These are phyloP conservation scores for Candida peoriensis DNA, from an alignment of 805 yeast genomes.

Conservation along the genomic window DNA sequence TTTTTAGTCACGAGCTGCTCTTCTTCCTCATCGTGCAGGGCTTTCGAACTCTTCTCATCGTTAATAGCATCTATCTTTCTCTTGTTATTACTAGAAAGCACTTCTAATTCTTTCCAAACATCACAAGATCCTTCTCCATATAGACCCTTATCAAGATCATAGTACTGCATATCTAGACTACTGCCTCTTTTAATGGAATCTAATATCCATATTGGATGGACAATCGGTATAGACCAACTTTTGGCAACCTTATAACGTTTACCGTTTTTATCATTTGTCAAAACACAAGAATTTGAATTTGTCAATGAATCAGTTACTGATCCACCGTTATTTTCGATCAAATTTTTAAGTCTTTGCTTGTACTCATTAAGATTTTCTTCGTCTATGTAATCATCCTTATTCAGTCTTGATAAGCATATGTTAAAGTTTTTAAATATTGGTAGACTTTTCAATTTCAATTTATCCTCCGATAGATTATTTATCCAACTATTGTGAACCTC, in stretches of 20 bases:
- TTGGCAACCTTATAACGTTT: conserved; percentile 44
- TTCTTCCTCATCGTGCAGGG: conserved; percentile 10
- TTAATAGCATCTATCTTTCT: conserved; percentile 7
- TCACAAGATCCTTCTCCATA: conserved; percentile 25
- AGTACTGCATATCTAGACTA: conserved; percentile 28
- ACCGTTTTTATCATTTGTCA: conserved; percentile 48
- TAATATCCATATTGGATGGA: conserved; percentile 38
- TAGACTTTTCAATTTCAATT: conserved; percentile 20
- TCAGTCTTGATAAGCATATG: conserved; percentile 34
- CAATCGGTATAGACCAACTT: conserved; percentile 35
- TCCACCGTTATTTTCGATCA: conserved; percentile 44
- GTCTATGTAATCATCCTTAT: conserved; percentile 16
- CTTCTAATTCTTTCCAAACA: conserved; percentile 23
- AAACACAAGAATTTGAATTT: conserved; percentile 36
- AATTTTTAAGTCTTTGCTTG: conserved; percentile 27
- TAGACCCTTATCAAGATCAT: conserved; percentile 20
- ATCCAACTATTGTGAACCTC: conserved; percentile 48
- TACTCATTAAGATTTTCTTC: conserved; percentile 3
- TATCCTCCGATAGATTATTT: conserved; percentile 39
- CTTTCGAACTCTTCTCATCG: too few species aligned
- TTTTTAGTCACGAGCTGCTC: conserved; percentile 14
- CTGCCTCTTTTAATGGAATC: conserved; percentile 35
- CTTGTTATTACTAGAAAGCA: conserved; percentile 11
- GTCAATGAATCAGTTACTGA: conserved; percentile 46
- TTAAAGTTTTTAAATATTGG: conserved; percentile 25